These are phyloP conservation scores for Penicillium griseofulvum DNA, from an alignment of 2,329 filamentous ascomycete genomes.

Conservation along the genomic window DNA sequence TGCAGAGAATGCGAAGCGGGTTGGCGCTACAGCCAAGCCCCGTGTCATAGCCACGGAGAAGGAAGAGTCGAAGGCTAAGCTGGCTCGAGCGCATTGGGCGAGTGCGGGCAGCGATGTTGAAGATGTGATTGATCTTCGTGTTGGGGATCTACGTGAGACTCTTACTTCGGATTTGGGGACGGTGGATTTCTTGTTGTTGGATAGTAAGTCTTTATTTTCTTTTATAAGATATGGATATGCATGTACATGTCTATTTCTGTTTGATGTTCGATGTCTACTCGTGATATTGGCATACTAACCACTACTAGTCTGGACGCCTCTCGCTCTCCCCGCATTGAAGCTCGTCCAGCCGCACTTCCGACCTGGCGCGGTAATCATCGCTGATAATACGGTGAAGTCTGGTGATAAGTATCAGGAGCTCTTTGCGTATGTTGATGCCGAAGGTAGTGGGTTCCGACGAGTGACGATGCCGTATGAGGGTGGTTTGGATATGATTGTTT, in stretches of 20 bases:
- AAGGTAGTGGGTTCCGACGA: slow-evolving; percentile 15
- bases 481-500: slow-evolving; percentile 22
- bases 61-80: slow-evolving; percentile 53
- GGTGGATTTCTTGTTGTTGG: slow-evolving; percentile 59
- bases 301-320: slow-evolving; percentile 53
- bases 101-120: slow-evolving; percentile 51
- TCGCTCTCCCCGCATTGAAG: slow-evolving; percentile 48
- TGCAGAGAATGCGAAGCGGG: slow-evolving; percentile 43
- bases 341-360: slow-evolving; percentile 15
- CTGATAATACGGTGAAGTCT: slow-evolving; percentile 17
- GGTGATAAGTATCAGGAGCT: slow-evolving; percentile 12
- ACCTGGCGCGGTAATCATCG: slow-evolving; percentile 17
- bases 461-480: slow-evolving; percentile 20
- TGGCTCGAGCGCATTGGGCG: slow-evolving; percentile 55
- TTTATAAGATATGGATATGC: background rate
- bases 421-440: slow-evolving; percentile 19
- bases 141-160: slow-evolving; percentile 58
- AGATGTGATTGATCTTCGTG: slow-evolving; percentile 55
- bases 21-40: slow-evolving; percentile 19
- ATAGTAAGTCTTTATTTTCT: slow-evolving; percentile 50
- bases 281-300: background rate
- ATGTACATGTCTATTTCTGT: background rate
- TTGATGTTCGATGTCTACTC: background rate
- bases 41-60: slow-evolving; percentile 61
- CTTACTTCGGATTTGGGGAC: slow-evolving; percentile 49